These are phyloP conservation scores for Binderoboletus segoi DNA, from an alignment of 1,284 basidiomycete species.

Conservation along the genomic window DNA sequence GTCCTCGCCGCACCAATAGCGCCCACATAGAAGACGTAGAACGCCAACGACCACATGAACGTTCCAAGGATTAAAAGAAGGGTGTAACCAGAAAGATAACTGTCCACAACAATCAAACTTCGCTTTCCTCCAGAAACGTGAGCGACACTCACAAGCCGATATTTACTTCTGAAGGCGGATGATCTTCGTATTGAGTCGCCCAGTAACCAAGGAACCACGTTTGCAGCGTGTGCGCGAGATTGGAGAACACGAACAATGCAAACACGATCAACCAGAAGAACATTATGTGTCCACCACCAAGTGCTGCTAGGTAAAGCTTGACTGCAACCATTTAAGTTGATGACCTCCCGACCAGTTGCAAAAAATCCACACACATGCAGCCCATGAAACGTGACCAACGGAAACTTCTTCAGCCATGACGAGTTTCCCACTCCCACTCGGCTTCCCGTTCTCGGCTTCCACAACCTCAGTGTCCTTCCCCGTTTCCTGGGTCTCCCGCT, in stretches of 20 bases:
- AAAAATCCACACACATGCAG: neutral
- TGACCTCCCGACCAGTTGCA: neutral
- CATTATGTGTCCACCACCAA: neutral
- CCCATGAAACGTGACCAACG: neutral
- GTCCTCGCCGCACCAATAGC: neutral
- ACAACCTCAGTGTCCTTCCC: neutral
- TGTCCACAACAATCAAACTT: neutral
- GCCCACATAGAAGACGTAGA: neutral
- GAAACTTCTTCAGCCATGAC: neutral
- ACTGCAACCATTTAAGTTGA: neutral
- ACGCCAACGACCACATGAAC: neutral
- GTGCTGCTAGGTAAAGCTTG: slow-evolving; percentile 1
- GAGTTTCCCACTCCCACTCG: neutral
- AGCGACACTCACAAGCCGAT: neutral
- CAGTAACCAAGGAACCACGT: neutral
- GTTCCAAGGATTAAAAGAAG: neutral
- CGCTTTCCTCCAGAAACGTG: too few relatives aligned
- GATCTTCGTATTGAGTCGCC: neutral
- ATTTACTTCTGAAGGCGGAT: neutral
- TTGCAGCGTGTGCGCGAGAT: neutral
- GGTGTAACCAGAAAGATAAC: neutral
- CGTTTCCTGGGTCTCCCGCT: neutral
- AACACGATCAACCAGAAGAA: neutral
- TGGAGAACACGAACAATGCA: neutral
- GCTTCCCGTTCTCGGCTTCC: neutral